Base-by-base conservation (phyloP, 768 basidiomycete species). In the Calocybe gangraenosa region DNA sequence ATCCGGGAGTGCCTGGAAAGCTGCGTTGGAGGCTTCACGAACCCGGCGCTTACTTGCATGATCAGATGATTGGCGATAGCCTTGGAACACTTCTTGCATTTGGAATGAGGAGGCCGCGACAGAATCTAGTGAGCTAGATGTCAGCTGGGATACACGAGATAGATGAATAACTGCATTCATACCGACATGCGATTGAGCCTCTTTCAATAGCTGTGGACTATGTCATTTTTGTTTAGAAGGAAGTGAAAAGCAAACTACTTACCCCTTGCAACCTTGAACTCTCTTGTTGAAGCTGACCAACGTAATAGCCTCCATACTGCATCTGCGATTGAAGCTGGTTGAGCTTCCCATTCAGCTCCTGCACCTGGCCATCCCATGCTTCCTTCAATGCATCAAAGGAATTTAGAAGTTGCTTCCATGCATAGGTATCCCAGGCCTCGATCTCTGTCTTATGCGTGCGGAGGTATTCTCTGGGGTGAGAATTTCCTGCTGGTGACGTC, bases 11-110 rank as follows among this genome's bases (percentile, higher is more conserved):
- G 73, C 73, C 32, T 71, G 70, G 37, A 91, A 59, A 5, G 88
- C 84, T 10, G 86, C 85, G 56, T 91, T 91, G 40, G 81, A 82
- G 2, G 83, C 79, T 60, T 91, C 87, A 23, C 85, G 77, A 8
- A 91, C 88, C 18, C 87, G 78, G 17, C 71, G 71, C 60, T 87
- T 90, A 56, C 85, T 84, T 5, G 84, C 77, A 20, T 68, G 43
- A 60, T 91, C 88, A 2, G 73, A 70, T 6, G 88, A 89, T 37
- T 86, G 84, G 21, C 86, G 77, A 56, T 91, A 91, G 7, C 82
- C 82, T 15, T 69, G 53, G 52, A 76, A 80, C 15, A 87, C 85
- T 57, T 91, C 88, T 52, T 78, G 74, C 67, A 91, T 78, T 65
- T 91, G 88, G 62, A 87, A 82, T 1, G 76, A 68, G 0, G 81